Evolutionary conservation across 495 filamentous ascomycete species (phyloP), one percentile per base, ranked within the genome.

Genomic region (Trichoderma reesei): DNA sequence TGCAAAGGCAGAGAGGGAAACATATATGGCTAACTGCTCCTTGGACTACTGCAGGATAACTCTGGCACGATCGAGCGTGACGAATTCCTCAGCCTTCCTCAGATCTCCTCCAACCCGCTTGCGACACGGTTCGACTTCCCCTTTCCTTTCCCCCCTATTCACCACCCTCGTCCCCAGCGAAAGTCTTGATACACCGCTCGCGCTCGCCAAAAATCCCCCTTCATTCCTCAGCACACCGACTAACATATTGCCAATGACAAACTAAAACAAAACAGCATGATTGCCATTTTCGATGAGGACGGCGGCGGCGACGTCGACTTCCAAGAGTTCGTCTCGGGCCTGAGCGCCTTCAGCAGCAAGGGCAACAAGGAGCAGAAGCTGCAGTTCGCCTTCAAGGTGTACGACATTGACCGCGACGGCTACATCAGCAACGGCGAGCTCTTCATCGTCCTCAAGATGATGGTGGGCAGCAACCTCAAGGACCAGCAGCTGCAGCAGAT

Each of bases 401-500:
- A 99, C 80, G 94, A 99, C 74, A 98, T 99, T 68, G 94, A 99
- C 79, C 88, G 94, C 37, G 94, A 99, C 78, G 94, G 95, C 5
- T 99, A 90, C 76, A 99, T 99, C 70, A 94, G 90, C 78, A 99
- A 99, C 76, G 94, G 94, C 66, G 94, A 99, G 80, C 82, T 99
- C 51, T 99, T 98, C 75, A 97, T 99, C 72, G 94, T 99, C 71
- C 81, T 99, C 67, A 99, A 99, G 86, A 99, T 99, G 94, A 99
- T 99, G 94, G 94, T 99, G 66, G 94, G 94, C 56, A 97, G 91
- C 79, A 99, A 99, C 78, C 78, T 99, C 72, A 99, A 99, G 84
- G 95, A 99, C 73, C 88, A 96, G 77, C 94, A 99, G 78, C 78
- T 99, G 76, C 94, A 99, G 77, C 94, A 93, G 81, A 91, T 91